A percentile compares a stretch with the other conserved stretches of the same genome.
Conservation (phyloP, 2,329 filamentous ascomycete genomes). For the Aureobasidium melanogenum region DNA sequence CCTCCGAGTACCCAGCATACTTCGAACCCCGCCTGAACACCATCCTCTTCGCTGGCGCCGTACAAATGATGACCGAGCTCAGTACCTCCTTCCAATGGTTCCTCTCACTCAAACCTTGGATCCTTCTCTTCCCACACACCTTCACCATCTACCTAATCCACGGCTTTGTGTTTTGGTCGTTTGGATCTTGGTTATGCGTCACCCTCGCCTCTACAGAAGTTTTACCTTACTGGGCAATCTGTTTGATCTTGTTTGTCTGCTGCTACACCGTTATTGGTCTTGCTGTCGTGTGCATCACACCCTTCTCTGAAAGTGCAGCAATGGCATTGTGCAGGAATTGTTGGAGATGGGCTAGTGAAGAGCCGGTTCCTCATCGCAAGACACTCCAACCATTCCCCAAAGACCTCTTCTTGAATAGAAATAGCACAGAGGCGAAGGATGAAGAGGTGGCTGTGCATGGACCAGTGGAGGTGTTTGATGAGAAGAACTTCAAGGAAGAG, state of each 20-base stretch:
- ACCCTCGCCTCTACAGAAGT: constrained; percentile 23
- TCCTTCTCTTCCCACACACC: constrained; percentile 39
- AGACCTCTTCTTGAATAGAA: constrained; percentile 17
- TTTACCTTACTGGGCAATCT: constrained; percentile 27
- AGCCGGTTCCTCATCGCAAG: constrained; percentile 17
- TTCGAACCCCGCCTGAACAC: constrained; percentile 36
- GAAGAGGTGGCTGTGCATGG: constrained; percentile 5
- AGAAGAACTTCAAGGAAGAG: background rate
- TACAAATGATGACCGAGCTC: constrained; percentile 30
- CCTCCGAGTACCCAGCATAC: constrained; percentile 34
- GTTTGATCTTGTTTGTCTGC: constrained; percentile 28
- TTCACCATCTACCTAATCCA: constrained; percentile 43
- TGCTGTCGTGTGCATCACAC: background rate
- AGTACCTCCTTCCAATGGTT: constrained; percentile 32
- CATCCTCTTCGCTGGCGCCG: constrained; percentile 30
- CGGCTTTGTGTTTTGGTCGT: constrained; percentile 38
- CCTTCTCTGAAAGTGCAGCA: background rate
- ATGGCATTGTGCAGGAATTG: constrained; percentile 13
- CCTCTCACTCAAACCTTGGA: constrained; percentile 31
- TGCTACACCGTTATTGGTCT: constrained; percentile 24
- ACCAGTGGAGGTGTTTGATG: background rate
- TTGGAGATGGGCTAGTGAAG: constrained; percentile 20
- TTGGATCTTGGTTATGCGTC: constrained; percentile 30
- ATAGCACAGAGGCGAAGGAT: background rate
- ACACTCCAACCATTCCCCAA: constrained; percentile 20